Percentiles rank a stretch among this genome's conserved stretches.
phyloP scores from a whole-genome alignment of 139 green algal genomes.

The Choricystis sp. region DNA sequence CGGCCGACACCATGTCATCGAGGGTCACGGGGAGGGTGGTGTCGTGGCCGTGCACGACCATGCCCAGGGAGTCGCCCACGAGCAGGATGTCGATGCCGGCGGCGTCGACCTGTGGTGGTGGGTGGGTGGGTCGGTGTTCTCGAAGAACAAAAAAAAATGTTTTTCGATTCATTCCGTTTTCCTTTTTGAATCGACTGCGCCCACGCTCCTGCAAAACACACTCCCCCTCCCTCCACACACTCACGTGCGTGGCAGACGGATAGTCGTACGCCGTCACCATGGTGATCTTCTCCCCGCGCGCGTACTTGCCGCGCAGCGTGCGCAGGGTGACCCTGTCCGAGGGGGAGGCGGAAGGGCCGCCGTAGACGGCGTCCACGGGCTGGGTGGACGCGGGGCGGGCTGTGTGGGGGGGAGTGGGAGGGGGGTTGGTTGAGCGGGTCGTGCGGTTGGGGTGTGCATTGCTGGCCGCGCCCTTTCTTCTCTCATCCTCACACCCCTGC shows the following conservation, averaged over 20 bases:
- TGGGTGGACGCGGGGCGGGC: constrained; percentile 11
- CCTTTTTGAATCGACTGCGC: too few relatives aligned
- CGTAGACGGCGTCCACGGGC: constrained; percentile 46
- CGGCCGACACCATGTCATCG: constrained; percentile 94
- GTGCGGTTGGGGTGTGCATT: too few relatives aligned
- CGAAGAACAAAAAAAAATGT: too few relatives aligned
- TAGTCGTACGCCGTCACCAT: constrained; percentile 99
- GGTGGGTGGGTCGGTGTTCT: too few relatives aligned
- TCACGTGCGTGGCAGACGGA: constrained; percentile 87
- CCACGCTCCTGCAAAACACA: too few relatives aligned
- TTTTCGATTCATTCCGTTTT: too few relatives aligned
- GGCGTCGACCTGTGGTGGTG: constrained; percentile 66
- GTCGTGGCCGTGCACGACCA: constrained; percentile 99
- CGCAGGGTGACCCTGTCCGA: constrained; percentile 62
- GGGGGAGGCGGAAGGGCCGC: constrained; percentile 16
- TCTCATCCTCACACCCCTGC: too few relatives aligned
- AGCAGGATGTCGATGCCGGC: constrained; percentile 85
- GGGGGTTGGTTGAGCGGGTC: neutral
- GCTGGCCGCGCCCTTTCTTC: too few relatives aligned
- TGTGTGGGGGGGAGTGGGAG: neutral
- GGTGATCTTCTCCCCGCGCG: constrained; percentile 46
- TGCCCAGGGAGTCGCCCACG: constrained; percentile 86
- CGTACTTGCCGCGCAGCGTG: constrained; percentile 68
- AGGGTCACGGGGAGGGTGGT: constrained; percentile 94
- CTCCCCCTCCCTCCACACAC: constrained; percentile 1